phyloP scores from a whole-genome alignment of 2,329 filamentous ascomycete species.

The Cercospora sojina region DNA sequence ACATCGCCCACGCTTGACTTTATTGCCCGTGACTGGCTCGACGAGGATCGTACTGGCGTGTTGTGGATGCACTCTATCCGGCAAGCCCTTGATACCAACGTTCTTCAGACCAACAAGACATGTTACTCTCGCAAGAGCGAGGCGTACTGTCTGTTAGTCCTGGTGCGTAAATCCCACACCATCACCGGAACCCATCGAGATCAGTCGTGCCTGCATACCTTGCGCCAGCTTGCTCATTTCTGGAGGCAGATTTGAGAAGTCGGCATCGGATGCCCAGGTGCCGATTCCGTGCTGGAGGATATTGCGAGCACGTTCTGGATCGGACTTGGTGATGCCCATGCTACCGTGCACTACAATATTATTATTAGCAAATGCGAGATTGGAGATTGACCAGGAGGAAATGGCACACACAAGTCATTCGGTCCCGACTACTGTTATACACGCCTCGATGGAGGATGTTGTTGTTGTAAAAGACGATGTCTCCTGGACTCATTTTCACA shows the following conservation, averaged over 20 bases:
- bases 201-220: conserved; percentile 62
- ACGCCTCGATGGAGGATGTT: conserved; percentile 78
- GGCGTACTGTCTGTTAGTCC: conserved; percentile 41
- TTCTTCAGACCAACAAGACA: not conserved
- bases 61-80: too few species aligned
- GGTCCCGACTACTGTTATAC: conserved; percentile 59
- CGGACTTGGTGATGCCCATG: conserved; percentile 61
- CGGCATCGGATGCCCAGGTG: conserved; percentile 60
- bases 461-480: conserved; percentile 86
- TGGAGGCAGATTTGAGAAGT: conserved; percentile 53
- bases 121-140: not conserved
- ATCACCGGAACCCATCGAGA: conserved; percentile 61
- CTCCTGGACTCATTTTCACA: conserved; percentile 68
- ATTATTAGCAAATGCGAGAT: not conserved
- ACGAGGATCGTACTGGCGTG: too few species aligned
- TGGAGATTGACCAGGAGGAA: not conserved
- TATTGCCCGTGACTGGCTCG: too few species aligned
- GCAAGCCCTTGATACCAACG: not conserved
- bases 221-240: conserved; percentile 52
- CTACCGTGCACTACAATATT: conserved; percentile 59
- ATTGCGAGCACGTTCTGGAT: conserved; percentile 62
- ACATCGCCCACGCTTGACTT: too few species aligned
- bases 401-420: conserved; percentile 53
- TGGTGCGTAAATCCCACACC: conserved; percentile 64
- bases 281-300: conserved; percentile 74